phyloP scores from a whole-genome alignment of 2,329 filamentous ascomycete species.

The Alternaria gaisen region DNA sequence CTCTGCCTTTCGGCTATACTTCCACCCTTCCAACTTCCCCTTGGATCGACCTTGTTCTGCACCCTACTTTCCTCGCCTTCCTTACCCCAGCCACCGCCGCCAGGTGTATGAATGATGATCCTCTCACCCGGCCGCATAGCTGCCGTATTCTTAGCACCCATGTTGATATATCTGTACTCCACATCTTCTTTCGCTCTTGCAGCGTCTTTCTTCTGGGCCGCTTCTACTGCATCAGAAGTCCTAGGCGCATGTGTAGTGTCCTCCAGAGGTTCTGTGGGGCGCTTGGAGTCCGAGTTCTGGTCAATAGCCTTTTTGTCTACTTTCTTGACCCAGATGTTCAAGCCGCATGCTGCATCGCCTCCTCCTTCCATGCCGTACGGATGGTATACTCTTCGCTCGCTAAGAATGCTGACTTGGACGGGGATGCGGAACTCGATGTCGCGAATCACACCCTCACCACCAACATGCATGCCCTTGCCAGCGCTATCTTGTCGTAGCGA shows the following conservation, averaged over 20 bases:
- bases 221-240: conserved; percentile 56
- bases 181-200: conserved; percentile 54
- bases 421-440: conserved; percentile 85
- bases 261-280: conserved; percentile 27
- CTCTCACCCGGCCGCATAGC: conserved; percentile 78
- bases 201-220: conserved; percentile 41
- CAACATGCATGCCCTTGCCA: conserved; percentile 70
- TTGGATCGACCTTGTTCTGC: conserved; percentile 64
- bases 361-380: conserved; percentile 88
- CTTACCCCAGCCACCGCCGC: conserved; percentile 79
- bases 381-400: conserved; percentile 76
- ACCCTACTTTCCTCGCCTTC: conserved; percentile 65
- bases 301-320: conserved; percentile 56
- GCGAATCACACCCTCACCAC: conserved; percentile 79
- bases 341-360: conserved; percentile 76
- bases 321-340: conserved; percentile 87
- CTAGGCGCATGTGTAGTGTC: conserved; percentile 54
- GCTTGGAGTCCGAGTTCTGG: conserved; percentile 34
- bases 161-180: conserved; percentile 70
- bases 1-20: conserved; percentile 65
- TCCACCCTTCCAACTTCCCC: conserved; percentile 66
- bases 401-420: conserved; percentile 80
- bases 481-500: conserved; percentile 69
- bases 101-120: conserved; percentile 80
- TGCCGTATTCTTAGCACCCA: conserved; percentile 82